These are phyloP conservation scores for Pseudocercospora crystallina DNA, from an alignment of 2,329 filamentous ascomycete genomes.

Conservation along the genomic window DNA sequence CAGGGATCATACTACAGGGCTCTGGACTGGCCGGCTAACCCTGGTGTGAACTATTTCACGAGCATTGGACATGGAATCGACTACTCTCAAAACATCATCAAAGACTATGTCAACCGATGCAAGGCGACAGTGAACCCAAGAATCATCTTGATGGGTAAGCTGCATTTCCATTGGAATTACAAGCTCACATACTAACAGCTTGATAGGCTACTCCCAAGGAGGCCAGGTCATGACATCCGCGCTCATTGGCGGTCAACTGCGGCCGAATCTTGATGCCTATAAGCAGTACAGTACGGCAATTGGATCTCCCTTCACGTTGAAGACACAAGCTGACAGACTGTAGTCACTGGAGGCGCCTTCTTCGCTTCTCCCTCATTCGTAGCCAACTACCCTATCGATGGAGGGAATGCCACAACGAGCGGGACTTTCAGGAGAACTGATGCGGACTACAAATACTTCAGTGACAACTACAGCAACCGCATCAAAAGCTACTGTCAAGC, in stretches of 20 bases:
- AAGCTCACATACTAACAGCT: too few relatives aligned
- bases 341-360: conserved; percentile 4
- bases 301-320: neutral
- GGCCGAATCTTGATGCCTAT: neutral
- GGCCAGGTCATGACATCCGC: conserved; percentile 1
- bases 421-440: conserved; percentile 40
- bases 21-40: neutral
- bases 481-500: conserved; percentile 5
- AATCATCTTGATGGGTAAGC: neutral
- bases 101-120: conserved; percentile 2
- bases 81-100: conserved; percentile 1
- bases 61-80: neutral
- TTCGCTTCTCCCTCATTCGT: conserved; percentile 2
- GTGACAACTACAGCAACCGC: neutral
- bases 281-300: conserved; percentile 4
- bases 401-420: conserved; percentile 47
- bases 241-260: neutral
- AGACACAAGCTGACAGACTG: neutral
- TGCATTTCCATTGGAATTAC: too few relatives aligned
- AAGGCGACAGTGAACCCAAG: neutral
- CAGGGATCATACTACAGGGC: neutral
- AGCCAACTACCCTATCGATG: conserved; percentile 37
- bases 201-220: neutral
- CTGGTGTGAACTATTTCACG: neutral
- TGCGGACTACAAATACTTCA: conserved; percentile 1